These are phyloP conservation scores for Amphicarpaea edgeworthii DNA, from an alignment of 306 rosid genomes.

Conservation along the genomic window DNA sequence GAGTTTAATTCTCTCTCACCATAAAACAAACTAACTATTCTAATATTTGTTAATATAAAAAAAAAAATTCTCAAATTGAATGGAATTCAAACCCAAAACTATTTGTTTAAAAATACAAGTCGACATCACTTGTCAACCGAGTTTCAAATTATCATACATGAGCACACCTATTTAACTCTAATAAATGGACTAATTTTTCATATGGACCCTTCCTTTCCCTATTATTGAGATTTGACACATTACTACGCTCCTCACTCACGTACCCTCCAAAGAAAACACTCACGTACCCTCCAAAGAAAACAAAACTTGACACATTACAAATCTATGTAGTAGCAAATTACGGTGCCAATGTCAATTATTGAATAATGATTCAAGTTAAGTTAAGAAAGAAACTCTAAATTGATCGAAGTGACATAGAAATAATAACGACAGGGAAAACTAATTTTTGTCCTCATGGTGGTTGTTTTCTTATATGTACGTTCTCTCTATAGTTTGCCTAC, in stretches of 20 bases:
- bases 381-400: neutral
- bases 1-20: too few relatives aligned
- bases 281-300: neutral
- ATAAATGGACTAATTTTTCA: slow-evolving; percentile 43
- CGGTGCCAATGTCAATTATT: slow-evolving; percentile 4
- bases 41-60: too few relatives aligned
- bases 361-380: neutral
- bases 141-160: too few relatives aligned
- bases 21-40: too few relatives aligned
- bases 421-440: neutral
- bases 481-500: slow-evolving; percentile 18
- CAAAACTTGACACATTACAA: slow-evolving; percentile 20
- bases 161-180: slow-evolving; percentile 36
- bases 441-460: slow-evolving; percentile 18
- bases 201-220: slow-evolving; percentile 3
- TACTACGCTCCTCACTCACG: neutral
- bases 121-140: too few relatives aligned
- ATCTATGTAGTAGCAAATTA: slow-evolving; percentile 10
- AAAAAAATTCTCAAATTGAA: too few relatives aligned
- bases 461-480: neutral
- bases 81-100: too few relatives aligned
- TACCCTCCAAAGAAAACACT: neutral
- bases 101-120: too few relatives aligned
- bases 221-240: slow-evolving; percentile 28
- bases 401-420: neutral